These are phyloP conservation scores for Iodosphaeria phyllophila DNA, from an alignment of 2,329 filamentous ascomycete species.

Conservation along the genomic window DNA sequence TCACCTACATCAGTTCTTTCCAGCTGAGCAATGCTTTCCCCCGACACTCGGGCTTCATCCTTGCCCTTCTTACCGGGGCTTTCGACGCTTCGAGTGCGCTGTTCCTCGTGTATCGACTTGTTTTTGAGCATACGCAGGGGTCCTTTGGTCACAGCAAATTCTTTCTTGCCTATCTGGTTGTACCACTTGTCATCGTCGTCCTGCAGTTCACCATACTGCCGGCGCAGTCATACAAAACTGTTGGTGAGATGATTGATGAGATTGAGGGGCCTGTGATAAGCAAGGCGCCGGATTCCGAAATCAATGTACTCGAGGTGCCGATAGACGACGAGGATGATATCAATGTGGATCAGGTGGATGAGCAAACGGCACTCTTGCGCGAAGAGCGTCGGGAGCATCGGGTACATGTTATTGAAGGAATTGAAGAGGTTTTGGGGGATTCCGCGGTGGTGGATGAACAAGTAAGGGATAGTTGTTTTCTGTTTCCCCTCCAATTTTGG, in stretches of 20 bases:
- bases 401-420: slow-evolving; percentile 47
- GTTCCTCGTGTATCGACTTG: slow-evolving; percentile 55
- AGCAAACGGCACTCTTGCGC: slow-evolving; percentile 32
- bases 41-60: slow-evolving; percentile 55
- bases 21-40: slow-evolving; percentile 76
- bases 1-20: slow-evolving; percentile 68
- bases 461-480: too few relatives aligned
- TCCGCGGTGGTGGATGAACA: slow-evolving; percentile 41
- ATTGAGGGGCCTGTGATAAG: slow-evolving; percentile 31
- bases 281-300: too few relatives aligned
- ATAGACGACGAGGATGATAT: slow-evolving; percentile 12
- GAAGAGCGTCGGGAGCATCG: slow-evolving; percentile 40
- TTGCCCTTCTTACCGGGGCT: slow-evolving; percentile 62
- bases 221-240: slow-evolving; percentile 60
- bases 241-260: slow-evolving; percentile 64
- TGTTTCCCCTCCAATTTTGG: too few relatives aligned
- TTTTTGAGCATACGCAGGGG: slow-evolving; percentile 39
- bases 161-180: slow-evolving; percentile 53
- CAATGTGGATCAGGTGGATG: slow-evolving; percentile 37
- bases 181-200: slow-evolving; percentile 47
- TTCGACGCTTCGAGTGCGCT: slow-evolving; percentile 71
- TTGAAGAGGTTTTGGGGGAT: slow-evolving; percentile 51
- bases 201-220: slow-evolving; percentile 58
- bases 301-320: slow-evolving; percentile 9
- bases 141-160: slow-evolving; percentile 46